Percentiles rank a stretch among this genome's conserved stretches.
Conservation (phyloP, 2,329 filamentous ascomycete species). For the Emmonsia crescens region DNA sequence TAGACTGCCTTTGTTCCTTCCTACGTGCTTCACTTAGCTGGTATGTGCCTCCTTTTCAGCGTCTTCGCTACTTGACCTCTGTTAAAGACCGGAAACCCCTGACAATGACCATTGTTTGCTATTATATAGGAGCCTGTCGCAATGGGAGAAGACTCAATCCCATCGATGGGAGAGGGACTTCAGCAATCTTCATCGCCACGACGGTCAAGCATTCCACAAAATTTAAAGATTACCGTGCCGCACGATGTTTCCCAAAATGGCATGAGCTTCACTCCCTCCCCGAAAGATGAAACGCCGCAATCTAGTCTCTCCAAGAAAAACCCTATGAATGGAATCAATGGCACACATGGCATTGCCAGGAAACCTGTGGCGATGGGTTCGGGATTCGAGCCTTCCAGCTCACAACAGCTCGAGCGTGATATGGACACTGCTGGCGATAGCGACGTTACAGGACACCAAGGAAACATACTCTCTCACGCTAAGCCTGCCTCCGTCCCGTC, state of each 20-base stretch:
- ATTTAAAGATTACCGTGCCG: not conserved
- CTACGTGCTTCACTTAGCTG: not conserved
- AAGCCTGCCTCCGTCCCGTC: slow-evolving; percentile 17
- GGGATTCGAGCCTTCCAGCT: not conserved
- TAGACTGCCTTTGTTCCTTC: not conserved
- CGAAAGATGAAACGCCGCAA: not conserved
- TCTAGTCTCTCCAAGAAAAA: not conserved
- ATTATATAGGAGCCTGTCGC: not conserved
- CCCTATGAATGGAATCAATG: not conserved
- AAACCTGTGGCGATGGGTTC: not conserved
- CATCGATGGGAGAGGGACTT: not conserved
- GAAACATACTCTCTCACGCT: not conserved
- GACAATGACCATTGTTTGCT: not conserved
- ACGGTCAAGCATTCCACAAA: not conserved
- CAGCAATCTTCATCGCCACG: not conserved
- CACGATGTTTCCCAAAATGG: not conserved
- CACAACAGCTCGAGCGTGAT: not conserved
- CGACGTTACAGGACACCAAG: not conserved
- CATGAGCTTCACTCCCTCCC: not conserved
- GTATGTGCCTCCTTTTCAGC: not conserved
- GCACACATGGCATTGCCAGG: not conserved
- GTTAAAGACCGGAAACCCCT: not conserved
- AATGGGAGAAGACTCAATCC: not conserved
- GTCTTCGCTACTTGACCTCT: not conserved
- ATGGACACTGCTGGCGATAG: not conserved